Conservation (phyloP, 163 green algal genomes). For the Scenedesmus sp. region DNA sequence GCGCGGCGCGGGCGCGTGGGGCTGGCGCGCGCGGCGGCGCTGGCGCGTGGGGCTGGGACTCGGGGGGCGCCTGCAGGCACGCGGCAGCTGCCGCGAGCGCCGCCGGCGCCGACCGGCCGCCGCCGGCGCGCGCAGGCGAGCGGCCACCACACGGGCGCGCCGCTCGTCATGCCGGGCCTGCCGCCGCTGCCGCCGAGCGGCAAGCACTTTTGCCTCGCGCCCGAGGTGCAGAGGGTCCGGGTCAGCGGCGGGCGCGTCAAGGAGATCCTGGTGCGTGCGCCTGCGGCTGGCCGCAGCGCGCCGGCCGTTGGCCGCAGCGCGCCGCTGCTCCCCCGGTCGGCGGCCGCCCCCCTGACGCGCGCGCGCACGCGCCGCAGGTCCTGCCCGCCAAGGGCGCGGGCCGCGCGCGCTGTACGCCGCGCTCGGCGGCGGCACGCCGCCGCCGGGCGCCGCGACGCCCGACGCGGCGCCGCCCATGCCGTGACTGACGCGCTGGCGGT, state of each 20-base stretch:
- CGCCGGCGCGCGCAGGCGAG: slow-evolving; percentile 27
- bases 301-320: not conserved
- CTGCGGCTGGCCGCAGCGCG: not conserved
- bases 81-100: not conserved
- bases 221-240: slow-evolving; percentile 50
- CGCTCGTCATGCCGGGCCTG: slow-evolving; percentile 50
- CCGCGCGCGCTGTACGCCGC: slow-evolving; percentile 30
- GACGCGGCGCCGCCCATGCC: not conserved
- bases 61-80: not conserved
- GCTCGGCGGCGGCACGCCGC: slow-evolving; percentile 17
- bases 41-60: not conserved
- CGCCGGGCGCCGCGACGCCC: not conserved
- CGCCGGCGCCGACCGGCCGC: not conserved
- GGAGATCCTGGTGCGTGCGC: slow-evolving; percentile 29
- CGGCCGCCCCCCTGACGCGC: not conserved
- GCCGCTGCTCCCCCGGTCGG: not conserved
- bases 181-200: slow-evolving; percentile 45
- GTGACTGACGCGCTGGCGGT: too few species aligned
- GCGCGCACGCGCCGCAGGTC: not conserved
- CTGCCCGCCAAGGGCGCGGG: slow-evolving; percentile 44
- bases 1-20: not conserved
- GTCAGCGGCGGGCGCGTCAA: slow-evolving; percentile 24
- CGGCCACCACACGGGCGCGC: slow-evolving; percentile 57
- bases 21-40: not conserved
- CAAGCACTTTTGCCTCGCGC: slow-evolving; percentile 48